Conservation (phyloP, 345 rosid genomes). For the Jatropha curcas region DNA sequence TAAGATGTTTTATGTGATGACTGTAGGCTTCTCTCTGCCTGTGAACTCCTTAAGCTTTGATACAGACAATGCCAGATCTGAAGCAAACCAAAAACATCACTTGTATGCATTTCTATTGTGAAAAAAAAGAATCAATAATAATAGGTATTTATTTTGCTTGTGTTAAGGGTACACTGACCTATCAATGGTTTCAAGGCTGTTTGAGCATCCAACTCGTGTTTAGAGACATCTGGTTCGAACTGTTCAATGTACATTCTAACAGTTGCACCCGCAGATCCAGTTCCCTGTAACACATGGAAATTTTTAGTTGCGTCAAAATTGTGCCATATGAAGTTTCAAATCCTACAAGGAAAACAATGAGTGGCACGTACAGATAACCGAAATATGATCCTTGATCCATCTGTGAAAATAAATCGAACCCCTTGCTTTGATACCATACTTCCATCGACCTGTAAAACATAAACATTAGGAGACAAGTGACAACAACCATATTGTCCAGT, state of each 20-base stretch:
- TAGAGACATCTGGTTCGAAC: constrained; percentile 76
- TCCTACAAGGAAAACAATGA: constrained; percentile 1
- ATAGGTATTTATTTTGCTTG: background rate
- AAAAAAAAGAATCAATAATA: background rate
- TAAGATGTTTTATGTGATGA: constrained; percentile 57
- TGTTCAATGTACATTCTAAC: constrained; percentile 81
- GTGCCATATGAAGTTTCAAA: constrained; percentile 12
- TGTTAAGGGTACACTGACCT: constrained; percentile 43
- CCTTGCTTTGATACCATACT: constrained; percentile 93
- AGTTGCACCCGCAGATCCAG: constrained; percentile 96
- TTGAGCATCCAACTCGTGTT: constrained; percentile 90
- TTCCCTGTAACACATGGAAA: constrained; percentile 54
- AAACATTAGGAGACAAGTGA: constrained; percentile 11
- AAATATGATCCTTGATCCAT: constrained; percentile 87
- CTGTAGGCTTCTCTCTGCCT: constrained; percentile 94
- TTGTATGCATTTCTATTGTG: constrained; percentile 13
- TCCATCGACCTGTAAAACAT: constrained; percentile 75
- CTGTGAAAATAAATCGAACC: constrained; percentile 83
- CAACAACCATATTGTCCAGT: background rate
- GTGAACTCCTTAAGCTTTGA: constrained; percentile 91
- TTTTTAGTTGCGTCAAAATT: constrained; percentile 10
- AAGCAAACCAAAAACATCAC: constrained; percentile 24
- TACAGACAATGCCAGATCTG: constrained; percentile 80
- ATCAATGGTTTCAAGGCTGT: constrained; percentile 76
- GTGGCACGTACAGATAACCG: constrained; percentile 70